phyloP scores from a whole-genome alignment of 768 basidiomycete genomes.

The Calocybe indica region DNA sequence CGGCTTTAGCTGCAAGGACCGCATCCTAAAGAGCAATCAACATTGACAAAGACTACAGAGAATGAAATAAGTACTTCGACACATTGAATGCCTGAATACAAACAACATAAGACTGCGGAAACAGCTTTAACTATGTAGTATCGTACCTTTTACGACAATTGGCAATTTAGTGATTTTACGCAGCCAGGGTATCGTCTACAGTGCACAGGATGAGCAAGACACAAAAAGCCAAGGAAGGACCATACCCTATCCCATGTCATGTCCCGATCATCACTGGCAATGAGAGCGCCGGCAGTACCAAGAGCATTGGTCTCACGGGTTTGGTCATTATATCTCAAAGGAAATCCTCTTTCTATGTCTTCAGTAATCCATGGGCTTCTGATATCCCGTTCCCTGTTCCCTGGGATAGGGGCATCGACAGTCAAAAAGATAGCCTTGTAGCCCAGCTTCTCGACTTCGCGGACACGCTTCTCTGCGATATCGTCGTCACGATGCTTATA shows the following conservation, averaged over 20 bases:
- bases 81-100: conserved; percentile 57
- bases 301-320: conserved; percentile 31
- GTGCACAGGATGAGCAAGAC: not conserved
- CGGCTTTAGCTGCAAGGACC: conserved; percentile 74
- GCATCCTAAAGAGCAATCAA: conserved; percentile 56
- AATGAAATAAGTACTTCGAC: conserved; percentile 45
- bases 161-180: conserved; percentile 64
- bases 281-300: conserved; percentile 64
- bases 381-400: conserved; percentile 75
- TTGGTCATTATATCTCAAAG: conserved; percentile 26
- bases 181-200: conserved; percentile 72
- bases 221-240: not conserved
- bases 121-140: not conserved
- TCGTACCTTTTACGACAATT: conserved; percentile 66
- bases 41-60: conserved; percentile 1
- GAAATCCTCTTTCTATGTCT: conserved; percentile 42
- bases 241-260: conserved; percentile 74
- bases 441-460: conserved; percentile 64
- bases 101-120: not conserved
- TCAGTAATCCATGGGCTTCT: conserved; percentile 53
- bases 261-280: conserved; percentile 61
- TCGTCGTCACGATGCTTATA: conserved; percentile 75
- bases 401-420: conserved; percentile 81
- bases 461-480: conserved; percentile 63
- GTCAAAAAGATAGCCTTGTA: conserved; percentile 90